Conservation (phyloP, 495 filamentous ascomycete genomes). For the Hyaloscypha bicolor region DNA sequence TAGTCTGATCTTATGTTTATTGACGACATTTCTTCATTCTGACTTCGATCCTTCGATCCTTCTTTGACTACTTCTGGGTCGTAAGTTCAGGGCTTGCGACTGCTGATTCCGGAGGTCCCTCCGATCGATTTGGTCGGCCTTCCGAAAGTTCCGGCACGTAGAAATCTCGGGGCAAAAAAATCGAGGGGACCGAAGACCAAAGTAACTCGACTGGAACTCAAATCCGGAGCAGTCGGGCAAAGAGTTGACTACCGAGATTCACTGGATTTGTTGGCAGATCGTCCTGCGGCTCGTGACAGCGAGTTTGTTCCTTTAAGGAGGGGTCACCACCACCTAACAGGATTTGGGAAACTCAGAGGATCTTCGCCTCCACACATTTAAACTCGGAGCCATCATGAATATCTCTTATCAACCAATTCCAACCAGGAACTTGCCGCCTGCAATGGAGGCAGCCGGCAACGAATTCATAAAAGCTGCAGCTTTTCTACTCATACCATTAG, state of each 20-base stretch:
- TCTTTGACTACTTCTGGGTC: not conserved
- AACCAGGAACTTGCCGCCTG: slow-evolving; percentile 19
- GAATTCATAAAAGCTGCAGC: slow-evolving; percentile 25
- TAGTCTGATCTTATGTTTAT: not conserved
- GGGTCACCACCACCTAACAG: not conserved
- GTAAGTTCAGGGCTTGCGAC: not conserved
- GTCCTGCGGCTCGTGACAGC: not conserved
- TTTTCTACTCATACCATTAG: slow-evolving; percentile 30
- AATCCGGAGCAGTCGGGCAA: not conserved
- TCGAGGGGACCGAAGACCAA: not conserved
- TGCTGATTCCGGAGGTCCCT: not conserved
- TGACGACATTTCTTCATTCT: not conserved
- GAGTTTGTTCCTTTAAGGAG: not conserved
- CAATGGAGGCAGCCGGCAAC: slow-evolving; percentile 22
- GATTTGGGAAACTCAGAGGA: not conserved
- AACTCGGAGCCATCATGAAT: slow-evolving; percentile 26
- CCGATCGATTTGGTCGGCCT: not conserved
- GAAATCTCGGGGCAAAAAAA: not conserved
- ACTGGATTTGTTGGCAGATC: not conserved
- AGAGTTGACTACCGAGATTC: not conserved
- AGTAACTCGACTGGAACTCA: not conserved
- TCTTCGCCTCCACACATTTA: not conserved
- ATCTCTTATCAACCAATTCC: slow-evolving; percentile 28
- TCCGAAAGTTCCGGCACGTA: not conserved
- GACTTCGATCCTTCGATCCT: not conserved